Percentiles rank a stretch among this genome's conserved stretches.
phyloP scores from a whole-genome alignment of 2,329 filamentous ascomycete genomes.

The Cercospora berteroae region DNA sequence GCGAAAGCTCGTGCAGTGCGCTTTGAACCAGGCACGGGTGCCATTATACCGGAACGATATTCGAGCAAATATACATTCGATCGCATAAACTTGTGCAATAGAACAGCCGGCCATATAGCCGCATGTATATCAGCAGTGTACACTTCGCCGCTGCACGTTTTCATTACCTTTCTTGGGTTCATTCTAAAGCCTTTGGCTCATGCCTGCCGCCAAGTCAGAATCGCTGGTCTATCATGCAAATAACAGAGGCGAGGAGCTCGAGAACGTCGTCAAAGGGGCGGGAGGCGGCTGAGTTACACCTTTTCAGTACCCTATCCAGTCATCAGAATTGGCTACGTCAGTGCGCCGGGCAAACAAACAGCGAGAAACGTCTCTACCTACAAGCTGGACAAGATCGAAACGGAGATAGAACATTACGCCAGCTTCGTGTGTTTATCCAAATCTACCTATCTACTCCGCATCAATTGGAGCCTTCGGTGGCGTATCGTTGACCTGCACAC shows the following conservation, averaged over 20 bases:
- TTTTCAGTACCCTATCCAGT: background rate
- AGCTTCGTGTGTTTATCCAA: background rate
- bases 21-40: background rate
- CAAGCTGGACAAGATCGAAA: background rate
- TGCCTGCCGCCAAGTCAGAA: background rate
- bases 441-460: constrained; percentile 60
- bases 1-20: background rate
- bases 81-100: background rate
- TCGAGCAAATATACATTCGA: background rate
- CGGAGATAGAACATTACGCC: background rate
- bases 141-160: background rate
- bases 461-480: constrained; percentile 72
- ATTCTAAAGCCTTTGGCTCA: background rate
- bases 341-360: background rate
- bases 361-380: background rate
- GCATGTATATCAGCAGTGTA: background rate
- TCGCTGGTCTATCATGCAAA: background rate
- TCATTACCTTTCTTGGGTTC: background rate
- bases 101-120: background rate
- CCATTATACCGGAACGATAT: background rate
- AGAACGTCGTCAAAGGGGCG: background rate
- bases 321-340: background rate
- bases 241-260: background rate
- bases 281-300: background rate
- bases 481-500: constrained; percentile 81